Conservation (phyloP, 495 filamentous ascomycete genomes). For the Immersiella caudata region DNA sequence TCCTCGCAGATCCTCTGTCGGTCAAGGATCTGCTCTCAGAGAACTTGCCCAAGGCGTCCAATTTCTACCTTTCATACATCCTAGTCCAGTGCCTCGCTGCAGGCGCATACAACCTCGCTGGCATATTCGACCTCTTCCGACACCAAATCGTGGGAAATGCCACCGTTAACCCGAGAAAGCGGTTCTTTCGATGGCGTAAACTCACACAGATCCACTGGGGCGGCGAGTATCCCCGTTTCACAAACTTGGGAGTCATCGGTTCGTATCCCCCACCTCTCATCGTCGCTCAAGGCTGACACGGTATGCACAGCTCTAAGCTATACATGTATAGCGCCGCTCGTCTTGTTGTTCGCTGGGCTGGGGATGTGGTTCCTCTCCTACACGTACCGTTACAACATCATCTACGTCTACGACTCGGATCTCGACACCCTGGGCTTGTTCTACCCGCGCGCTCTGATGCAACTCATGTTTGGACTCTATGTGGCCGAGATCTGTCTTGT, state of each 20-base stretch:
- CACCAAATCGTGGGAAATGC: constrained; percentile 68
- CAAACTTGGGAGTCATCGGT: constrained; percentile 75
- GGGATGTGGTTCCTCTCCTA: constrained; percentile 80
- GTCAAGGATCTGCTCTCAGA: constrained; percentile 66
- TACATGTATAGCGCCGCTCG: constrained; percentile 85
- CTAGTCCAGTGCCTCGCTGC: constrained; percentile 80
- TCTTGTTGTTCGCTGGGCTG: constrained; percentile 77
- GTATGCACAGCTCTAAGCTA: constrained; percentile 67
- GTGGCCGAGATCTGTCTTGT: constrained; percentile 77
- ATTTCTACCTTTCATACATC: constrained; percentile 91
- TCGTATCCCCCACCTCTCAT: background rate
- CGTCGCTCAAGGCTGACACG: constrained; percentile 9
- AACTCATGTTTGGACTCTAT: constrained; percentile 82
- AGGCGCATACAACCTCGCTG: constrained; percentile 64
- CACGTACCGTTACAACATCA: constrained; percentile 83
- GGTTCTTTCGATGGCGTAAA: constrained; percentile 67
- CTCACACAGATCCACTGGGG: constrained; percentile 72
- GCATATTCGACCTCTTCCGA: constrained; percentile 53
- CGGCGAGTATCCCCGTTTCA: constrained; percentile 66
- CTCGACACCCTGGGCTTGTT: constrained; percentile 84
- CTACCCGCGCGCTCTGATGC: constrained; percentile 78
- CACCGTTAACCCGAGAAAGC: constrained; percentile 73
- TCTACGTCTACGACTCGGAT: constrained; percentile 75
- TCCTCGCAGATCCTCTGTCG: constrained; percentile 63
- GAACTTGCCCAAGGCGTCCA: constrained; percentile 78